Percentiles rank a stretch among this genome's conserved stretches.
Evolutionary conservation across 2,329 filamentous ascomycete genomes (phyloP).

Genomic region (Ceratocystis eucalypticola): DNA sequence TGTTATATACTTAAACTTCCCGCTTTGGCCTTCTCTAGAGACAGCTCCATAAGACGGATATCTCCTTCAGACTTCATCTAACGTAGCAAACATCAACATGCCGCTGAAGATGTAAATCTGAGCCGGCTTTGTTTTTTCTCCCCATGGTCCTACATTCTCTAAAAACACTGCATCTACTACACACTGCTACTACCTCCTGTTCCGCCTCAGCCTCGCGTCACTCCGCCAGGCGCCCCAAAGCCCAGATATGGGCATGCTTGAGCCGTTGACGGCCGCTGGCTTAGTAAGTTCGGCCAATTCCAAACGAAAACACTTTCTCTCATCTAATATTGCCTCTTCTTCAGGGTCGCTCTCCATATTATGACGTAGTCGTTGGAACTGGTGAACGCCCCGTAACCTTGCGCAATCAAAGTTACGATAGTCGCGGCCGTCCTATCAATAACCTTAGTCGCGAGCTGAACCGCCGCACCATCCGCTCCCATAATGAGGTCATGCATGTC

Average conservation of each 20-base stretch:
- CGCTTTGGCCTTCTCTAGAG: no score
- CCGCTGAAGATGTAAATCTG: conserved; percentile 2
- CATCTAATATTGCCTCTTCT: conserved; percentile 5
- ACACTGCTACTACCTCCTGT: background rate
- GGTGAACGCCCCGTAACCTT: conserved; percentile 31
- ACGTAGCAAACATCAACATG: background rate
- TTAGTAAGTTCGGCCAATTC: conserved; percentile 31
- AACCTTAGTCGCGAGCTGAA: conserved; percentile 41
- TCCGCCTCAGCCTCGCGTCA: background rate
- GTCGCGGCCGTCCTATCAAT: conserved; percentile 43
- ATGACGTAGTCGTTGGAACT: conserved; percentile 40
- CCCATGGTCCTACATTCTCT: background rate
- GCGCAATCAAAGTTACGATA: conserved; percentile 39
- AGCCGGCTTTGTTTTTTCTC: background rate
- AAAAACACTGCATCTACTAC: no score
- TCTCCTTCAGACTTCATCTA: no score
- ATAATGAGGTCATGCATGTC: conserved; percentile 51
- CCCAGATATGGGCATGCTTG: conserved; percentile 38
- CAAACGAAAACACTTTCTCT: background rate
- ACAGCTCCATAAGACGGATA: no score
- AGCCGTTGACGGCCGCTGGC: conserved; percentile 43
- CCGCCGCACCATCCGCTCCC: conserved; percentile 43
- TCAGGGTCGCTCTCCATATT: conserved; percentile 47
- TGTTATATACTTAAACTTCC: no score
- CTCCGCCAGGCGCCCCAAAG: background rate